Evolutionary conservation across 1,284 basidiomycete species (phyloP).

Genomic region (Pterula multifida): DNA sequence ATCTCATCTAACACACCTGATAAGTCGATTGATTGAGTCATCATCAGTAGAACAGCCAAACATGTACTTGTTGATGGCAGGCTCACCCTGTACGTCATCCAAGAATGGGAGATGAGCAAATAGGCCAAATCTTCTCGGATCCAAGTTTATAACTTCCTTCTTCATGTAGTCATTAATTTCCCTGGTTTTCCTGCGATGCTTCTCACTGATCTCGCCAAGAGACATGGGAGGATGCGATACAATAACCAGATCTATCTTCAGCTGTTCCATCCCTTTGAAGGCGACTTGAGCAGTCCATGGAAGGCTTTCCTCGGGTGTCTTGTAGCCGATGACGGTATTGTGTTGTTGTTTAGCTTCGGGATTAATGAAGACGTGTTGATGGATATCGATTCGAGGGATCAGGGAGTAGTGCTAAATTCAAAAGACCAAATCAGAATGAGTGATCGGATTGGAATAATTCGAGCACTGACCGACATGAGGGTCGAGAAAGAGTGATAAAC

Average conservation of each 20-base stretch:
- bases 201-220: conserved; percentile 25
- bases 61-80: not conserved
- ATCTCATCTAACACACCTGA: not conserved
- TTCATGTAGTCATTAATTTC: conserved; percentile 34
- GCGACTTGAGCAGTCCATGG: conserved; percentile 53
- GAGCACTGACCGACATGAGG: not conserved
- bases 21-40: not conserved
- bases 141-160: conserved; percentile 26
- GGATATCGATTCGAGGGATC: conserved; percentile 42
- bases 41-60: not conserved
- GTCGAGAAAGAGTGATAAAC: not conserved
- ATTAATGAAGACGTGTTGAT: conserved; percentile 59
- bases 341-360: conserved; percentile 30
- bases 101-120: conserved; percentile 52
- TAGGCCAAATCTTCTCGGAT: conserved; percentile 51
- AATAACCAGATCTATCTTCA: conserved; percentile 43
- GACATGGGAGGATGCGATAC: conserved; percentile 54
- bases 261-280: conserved; percentile 43
- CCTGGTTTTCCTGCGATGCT: conserved; percentile 30
- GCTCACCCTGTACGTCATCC: conserved; percentile 43
- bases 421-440: not conserved
- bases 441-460: no score
- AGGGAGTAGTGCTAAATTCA: not conserved
- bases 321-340: conserved; percentile 41
- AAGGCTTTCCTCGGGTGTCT: conserved; percentile 44